phyloP scores from a whole-genome alignment of 495 filamentous ascomycete species.

The Daldinia vernicosa region DNA sequence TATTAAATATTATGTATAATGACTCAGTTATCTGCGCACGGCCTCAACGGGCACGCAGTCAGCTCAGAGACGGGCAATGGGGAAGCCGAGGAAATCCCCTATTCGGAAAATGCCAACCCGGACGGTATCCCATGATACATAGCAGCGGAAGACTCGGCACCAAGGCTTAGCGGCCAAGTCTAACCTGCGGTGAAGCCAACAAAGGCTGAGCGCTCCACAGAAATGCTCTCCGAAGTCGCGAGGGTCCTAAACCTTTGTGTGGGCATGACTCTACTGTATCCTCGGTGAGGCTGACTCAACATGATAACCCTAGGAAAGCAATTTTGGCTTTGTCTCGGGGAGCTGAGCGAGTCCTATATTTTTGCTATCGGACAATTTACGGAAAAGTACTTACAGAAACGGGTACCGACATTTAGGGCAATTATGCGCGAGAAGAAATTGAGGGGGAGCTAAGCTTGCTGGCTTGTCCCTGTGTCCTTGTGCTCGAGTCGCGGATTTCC shows the following conservation, averaged over 20 bases:
- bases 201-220: background rate
- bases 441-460: background rate
- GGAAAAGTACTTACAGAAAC: background rate
- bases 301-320: background rate
- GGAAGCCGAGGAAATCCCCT: background rate
- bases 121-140: constrained; percentile 1
- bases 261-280: background rate
- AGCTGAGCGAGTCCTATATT: constrained; percentile 3
- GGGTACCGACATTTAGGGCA: background rate
- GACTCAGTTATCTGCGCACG: constrained; percentile 1
- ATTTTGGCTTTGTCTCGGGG: constrained; percentile 18
- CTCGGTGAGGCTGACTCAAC: background rate
- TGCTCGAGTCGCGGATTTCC: background rate
- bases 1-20: background rate
- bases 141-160: constrained; percentile 4
- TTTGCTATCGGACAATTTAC: constrained; percentile 2
- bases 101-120: background rate
- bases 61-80: background rate
- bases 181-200: constrained; percentile 15
- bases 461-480: background rate
- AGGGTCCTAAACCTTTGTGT: background rate
- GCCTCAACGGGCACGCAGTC: background rate
- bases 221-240: background rate
- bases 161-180: background rate
- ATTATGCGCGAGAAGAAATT: constrained; percentile 1